A percentile compares a stretch with the other conserved stretches of the same genome.
Evolutionary conservation across 495 filamentous ascomycete genomes (phyloP).

Genomic region (Neurospora hispaniola): DNA sequence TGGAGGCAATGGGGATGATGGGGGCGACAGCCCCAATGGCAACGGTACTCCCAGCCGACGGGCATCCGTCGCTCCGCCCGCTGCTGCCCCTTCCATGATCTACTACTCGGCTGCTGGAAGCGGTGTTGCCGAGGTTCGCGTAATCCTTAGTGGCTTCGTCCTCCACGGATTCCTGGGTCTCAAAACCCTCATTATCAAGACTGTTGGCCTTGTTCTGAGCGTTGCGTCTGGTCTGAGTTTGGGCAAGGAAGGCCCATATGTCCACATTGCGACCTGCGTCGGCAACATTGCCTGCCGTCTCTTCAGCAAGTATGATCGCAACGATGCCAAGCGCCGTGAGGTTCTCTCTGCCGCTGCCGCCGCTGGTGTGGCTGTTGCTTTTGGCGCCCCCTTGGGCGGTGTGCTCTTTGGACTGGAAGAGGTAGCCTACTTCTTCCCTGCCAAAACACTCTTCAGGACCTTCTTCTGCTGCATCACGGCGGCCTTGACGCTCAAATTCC

Average conservation of each 20-base stretch:
- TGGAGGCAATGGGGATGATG: slow-evolving; percentile 27
- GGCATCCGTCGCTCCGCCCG: slow-evolving; percentile 29
- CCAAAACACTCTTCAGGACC: slow-evolving; percentile 95
- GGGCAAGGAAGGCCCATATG: slow-evolving; percentile 95
- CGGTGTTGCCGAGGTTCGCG: slow-evolving; percentile 94
- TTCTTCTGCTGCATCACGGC: slow-evolving; percentile 98
- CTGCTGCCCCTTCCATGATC: slow-evolving; percentile 55
- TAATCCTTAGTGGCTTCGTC: slow-evolving; percentile 95
- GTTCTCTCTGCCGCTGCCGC: slow-evolving; percentile 87
- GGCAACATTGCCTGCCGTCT: slow-evolving; percentile 91
- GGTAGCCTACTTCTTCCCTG: slow-evolving; percentile 93
- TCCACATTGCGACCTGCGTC: slow-evolving; percentile 92
- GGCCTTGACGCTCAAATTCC: slow-evolving; percentile 79
- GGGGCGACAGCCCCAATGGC: slow-evolving; percentile 5
- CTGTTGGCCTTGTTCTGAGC: slow-evolving; percentile 70
- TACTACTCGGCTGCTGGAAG: slow-evolving; percentile 96
- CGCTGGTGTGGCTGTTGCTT: slow-evolving; percentile 88
- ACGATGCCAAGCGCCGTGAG: slow-evolving; percentile 81
- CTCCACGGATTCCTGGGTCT: slow-evolving; percentile 90
- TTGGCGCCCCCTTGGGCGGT: slow-evolving; percentile 86
- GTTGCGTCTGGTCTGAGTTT: slow-evolving; percentile 87
- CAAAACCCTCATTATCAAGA: slow-evolving; percentile 82
- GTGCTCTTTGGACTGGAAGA: slow-evolving; percentile 93
- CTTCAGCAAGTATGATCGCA: slow-evolving; percentile 86
- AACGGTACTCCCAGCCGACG: not conserved